Evolutionary conservation across 2,329 filamentous ascomycete species (phyloP).

Genomic region (Penicillium sumatraense): DNA sequence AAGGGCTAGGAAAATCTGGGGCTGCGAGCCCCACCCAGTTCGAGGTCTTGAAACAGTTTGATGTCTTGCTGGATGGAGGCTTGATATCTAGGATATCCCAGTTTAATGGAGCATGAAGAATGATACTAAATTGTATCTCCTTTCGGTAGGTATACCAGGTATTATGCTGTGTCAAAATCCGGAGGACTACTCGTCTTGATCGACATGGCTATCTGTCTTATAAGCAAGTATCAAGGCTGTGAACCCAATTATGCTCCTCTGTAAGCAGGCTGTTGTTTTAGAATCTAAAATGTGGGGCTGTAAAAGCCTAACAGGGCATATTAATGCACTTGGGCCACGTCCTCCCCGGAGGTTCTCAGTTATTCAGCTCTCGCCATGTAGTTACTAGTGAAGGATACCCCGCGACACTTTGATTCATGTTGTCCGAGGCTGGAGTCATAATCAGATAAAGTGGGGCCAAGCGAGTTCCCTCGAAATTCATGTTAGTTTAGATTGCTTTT

Average conservation of each 20-base stretch:
- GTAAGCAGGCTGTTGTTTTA: background rate
- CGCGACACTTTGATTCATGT: background rate
- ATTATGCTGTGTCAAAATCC: background rate
- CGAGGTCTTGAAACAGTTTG: background rate
- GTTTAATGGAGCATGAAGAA: background rate
- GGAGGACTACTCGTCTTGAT: background rate
- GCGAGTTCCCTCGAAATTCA: too few species aligned
- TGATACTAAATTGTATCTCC: background rate
- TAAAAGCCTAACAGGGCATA: background rate
- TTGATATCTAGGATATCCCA: background rate
- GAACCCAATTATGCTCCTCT: too few species aligned
- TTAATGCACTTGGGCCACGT: background rate
- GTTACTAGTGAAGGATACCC: too few species aligned
- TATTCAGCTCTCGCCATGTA: background rate
- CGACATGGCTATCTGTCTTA: too few species aligned
- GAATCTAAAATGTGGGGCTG: background rate
- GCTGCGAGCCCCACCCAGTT: conserved; percentile 9
- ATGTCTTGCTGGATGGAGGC: background rate
- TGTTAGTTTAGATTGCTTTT: too few species aligned
- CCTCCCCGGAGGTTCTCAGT: background rate
- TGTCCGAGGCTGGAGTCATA: background rate
- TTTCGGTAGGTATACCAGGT: too few species aligned
- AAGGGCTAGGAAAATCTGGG: conserved; percentile 5
- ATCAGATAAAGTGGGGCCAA: background rate
- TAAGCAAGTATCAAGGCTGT: too few species aligned